phyloP scores from a whole-genome alignment of 441 rosid species.

The Erysimum pusillum region DNA sequence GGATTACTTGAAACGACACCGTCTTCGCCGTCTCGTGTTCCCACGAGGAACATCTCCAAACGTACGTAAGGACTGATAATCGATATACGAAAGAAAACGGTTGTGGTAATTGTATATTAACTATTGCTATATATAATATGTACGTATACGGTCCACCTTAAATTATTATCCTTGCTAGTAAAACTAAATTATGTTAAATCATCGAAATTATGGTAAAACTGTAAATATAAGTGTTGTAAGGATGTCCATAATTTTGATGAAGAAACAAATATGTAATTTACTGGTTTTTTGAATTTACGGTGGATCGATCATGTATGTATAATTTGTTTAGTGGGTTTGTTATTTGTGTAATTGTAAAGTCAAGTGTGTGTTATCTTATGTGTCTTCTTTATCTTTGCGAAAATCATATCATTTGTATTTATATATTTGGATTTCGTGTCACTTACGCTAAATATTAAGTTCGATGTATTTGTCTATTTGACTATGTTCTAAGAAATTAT shows the following conservation, averaged over 20 bases:
- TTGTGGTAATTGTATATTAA: slow-evolving; percentile 27
- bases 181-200: slow-evolving; percentile 19
- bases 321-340: slow-evolving; percentile 21
- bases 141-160: slow-evolving; percentile 12
- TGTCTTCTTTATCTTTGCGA: neutral
- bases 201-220: slow-evolving; percentile 39
- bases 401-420: neutral
- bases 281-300: slow-evolving; percentile 8
- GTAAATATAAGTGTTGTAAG: slow-evolving; percentile 35
- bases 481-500: no score
- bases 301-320: slow-evolving; percentile 12
- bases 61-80: slow-evolving; percentile 26
- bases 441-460: neutral
- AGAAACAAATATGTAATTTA: slow-evolving; percentile 18
- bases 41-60: slow-evolving; percentile 28
- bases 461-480: no score
- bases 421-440: slow-evolving; percentile 5
- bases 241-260: slow-evolving; percentile 38
- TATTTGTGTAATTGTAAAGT: slow-evolving; percentile 18
- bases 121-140: neutral
- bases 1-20: slow-evolving; percentile 25
- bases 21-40: slow-evolving; percentile 37
- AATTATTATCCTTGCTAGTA: slow-evolving; percentile 13
- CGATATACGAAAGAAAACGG: neutral
- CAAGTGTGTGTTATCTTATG: slow-evolving; percentile 27